Evolutionary conservation across 2,329 filamentous ascomycete genomes (phyloP).

Genomic region (Lecanicillium sp.): DNA sequence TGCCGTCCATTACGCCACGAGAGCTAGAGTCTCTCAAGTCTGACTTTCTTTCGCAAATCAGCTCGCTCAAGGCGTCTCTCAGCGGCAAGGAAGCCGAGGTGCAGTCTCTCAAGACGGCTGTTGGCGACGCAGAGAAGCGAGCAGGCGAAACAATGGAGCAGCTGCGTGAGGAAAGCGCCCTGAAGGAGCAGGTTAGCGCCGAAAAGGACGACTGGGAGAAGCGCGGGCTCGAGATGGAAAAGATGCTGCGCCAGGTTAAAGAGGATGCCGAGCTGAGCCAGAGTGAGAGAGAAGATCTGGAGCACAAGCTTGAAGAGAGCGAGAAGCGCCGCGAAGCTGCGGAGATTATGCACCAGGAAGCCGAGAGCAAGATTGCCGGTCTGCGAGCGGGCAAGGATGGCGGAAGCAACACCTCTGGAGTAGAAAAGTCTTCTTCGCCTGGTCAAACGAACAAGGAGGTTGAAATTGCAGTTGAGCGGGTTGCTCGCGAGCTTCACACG

Average conservation of each 20-base stretch:
- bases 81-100: constrained; percentile 92
- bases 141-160: constrained; percentile 81
- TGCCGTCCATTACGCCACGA: constrained; percentile 83
- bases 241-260: constrained; percentile 68
- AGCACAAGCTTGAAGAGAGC: constrained; percentile 65
- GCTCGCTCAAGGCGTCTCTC: constrained; percentile 83
- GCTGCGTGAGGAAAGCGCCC: constrained; percentile 65
- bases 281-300: constrained; percentile 71
- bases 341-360: constrained; percentile 68
- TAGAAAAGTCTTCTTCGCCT: constrained; percentile 15
- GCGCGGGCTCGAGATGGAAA: constrained; percentile 78
- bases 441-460: constrained; percentile 50
- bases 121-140: constrained; percentile 84
- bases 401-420: background rate
- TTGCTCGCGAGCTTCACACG: constrained; percentile 85
- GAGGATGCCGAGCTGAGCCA: constrained; percentile 73
- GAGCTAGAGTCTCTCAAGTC: constrained; percentile 93
- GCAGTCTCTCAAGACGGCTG: constrained; percentile 74
- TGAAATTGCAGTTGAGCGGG: constrained; percentile 78
- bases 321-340: constrained; percentile 67
- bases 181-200: constrained; percentile 62
- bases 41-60: constrained; percentile 83
- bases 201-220: constrained; percentile 81
- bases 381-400: constrained; percentile 54
- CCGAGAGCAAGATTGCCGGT: constrained; percentile 66